Percentiles rank a stretch among this genome's conserved stretches.
phyloP scores from a whole-genome alignment of 176 grass and related monocot species.

The Zoysia pacifica region DNA sequence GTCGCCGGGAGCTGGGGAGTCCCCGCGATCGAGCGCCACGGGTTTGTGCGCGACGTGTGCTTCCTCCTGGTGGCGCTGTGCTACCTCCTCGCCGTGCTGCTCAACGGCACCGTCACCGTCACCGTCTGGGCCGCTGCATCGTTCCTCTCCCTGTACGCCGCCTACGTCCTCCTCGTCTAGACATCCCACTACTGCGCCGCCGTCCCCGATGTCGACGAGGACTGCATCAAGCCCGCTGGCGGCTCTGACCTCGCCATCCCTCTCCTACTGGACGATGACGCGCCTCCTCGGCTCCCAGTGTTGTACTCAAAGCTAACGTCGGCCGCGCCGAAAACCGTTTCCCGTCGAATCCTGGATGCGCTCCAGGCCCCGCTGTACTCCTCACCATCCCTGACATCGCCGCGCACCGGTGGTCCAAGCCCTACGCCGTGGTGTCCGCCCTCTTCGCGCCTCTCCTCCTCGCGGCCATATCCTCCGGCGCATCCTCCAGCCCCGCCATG shows the following conservation, averaged over 20 bases:
- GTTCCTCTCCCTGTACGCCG: slow-evolving; percentile 77
- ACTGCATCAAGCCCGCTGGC: background rate
- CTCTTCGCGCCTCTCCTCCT: slow-evolving; percentile 49
- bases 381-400: slow-evolving; percentile 77
- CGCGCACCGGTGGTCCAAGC: slow-evolving; percentile 54
- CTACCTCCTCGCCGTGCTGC: slow-evolving; percentile 59
- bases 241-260: slow-evolving; percentile 21
- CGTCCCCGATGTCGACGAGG: too few relatives aligned
- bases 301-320: background rate
- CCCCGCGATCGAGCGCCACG: slow-evolving; percentile 32
- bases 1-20: slow-evolving; percentile 13
- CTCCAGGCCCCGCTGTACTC: slow-evolving; percentile 54
- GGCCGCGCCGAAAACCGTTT: background rate
- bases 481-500: background rate
- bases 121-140: slow-evolving; percentile 61
- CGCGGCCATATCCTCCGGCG: background rate
- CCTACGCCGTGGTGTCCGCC: slow-evolving; percentile 21
- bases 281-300: background rate
- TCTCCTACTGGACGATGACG: slow-evolving; percentile 5
- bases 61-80: slow-evolving; percentile 60
- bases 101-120: slow-evolving; percentile 51
- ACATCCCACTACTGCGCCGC: slow-evolving; percentile 56
- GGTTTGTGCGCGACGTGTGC: slow-evolving; percentile 58
- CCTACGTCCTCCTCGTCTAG: slow-evolving; percentile 65
- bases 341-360: slow-evolving; percentile 4